phyloP scores from a whole-genome alignment of 768 basidiomycete genomes.

The Boletus patriciae region DNA sequence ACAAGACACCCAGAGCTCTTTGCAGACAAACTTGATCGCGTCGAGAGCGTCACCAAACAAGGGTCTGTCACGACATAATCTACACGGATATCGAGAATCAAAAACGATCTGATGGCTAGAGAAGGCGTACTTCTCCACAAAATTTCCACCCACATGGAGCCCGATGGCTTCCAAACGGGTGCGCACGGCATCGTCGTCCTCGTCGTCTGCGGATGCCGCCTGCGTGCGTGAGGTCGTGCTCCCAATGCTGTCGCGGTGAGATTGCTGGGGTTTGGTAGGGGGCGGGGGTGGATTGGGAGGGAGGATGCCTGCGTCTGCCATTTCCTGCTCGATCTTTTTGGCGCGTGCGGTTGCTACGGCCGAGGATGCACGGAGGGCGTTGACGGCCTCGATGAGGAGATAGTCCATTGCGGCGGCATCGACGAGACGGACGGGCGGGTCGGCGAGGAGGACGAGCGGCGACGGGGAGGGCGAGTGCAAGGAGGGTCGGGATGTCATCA shows the following conservation, averaged over 20 bases:
- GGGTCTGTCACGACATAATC: conserved; percentile 72
- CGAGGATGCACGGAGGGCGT: conserved; percentile 72
- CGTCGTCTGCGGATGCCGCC: conserved; percentile 39
- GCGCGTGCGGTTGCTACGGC: conserved; percentile 63
- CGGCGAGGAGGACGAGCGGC: conserved; percentile 51
- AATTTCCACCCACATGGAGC: background rate
- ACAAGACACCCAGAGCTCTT: conserved; percentile 85
- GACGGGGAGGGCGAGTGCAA: conserved; percentile 28
- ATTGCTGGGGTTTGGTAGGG: conserved; percentile 35
- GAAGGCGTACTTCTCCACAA: background rate
- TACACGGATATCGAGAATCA: conserved; percentile 27
- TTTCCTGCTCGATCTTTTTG: conserved; percentile 71
- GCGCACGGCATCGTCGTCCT: conserved; percentile 72
- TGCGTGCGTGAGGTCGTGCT: conserved; percentile 26
- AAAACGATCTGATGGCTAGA: background rate
- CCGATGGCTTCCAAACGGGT: conserved; percentile 70
- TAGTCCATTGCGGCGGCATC: conserved; percentile 80
- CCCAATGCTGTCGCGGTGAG: conserved; percentile 37
- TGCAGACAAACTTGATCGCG: conserved; percentile 92
- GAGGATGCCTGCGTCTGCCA: conserved; percentile 75
- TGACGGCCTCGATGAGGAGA: conserved; percentile 79
- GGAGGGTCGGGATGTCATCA: conserved; percentile 15
- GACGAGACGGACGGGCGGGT: conserved; percentile 62
- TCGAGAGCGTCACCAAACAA: conserved; percentile 85
- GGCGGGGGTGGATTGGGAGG: conserved; percentile 48